phyloP scores from a whole-genome alignment of 352 stramenopile genomes.

The Phytophthora idaei region DNA sequence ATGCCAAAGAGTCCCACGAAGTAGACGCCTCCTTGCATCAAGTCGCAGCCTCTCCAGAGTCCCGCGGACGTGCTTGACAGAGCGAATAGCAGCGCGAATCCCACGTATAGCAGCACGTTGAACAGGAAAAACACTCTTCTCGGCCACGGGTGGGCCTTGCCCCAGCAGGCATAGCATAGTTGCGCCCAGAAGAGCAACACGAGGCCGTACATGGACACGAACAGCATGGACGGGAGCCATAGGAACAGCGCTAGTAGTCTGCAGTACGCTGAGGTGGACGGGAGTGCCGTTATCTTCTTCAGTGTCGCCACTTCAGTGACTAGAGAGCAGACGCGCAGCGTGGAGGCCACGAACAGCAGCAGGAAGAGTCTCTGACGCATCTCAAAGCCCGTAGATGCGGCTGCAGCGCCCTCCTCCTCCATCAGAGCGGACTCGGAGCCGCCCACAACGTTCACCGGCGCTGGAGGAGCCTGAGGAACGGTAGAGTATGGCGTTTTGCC shows the following conservation, averaged over 20 bases:
- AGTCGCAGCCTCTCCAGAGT: slow-evolving; percentile 73
- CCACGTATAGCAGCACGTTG: slow-evolving; percentile 76
- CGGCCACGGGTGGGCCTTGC: slow-evolving; percentile 74
- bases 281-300: slow-evolving; percentile 40
- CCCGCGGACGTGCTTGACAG: slow-evolving; percentile 49
- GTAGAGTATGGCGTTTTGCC: slow-evolving; percentile 29
- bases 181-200: slow-evolving; percentile 87
- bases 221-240: slow-evolving; percentile 83
- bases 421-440: slow-evolving; percentile 48
- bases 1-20: slow-evolving; percentile 66
- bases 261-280: slow-evolving; percentile 50
- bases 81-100: slow-evolving; percentile 56
- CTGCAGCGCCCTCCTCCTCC: slow-evolving; percentile 56
- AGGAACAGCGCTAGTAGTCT: slow-evolving; percentile 67
- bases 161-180: slow-evolving; percentile 85
- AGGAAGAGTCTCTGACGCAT: slow-evolving; percentile 80
- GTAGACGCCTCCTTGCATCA: slow-evolving; percentile 70
- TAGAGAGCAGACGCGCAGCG: slow-evolving; percentile 64
- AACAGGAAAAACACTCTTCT: slow-evolving; percentile 77
- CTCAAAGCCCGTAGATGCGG: slow-evolving; percentile 70
- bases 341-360: slow-evolving; percentile 73
- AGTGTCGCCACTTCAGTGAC: slow-evolving; percentile 67
- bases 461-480: slow-evolving; percentile 18
- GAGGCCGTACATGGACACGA: slow-evolving; percentile 84
- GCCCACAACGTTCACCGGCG: slow-evolving; percentile 38